Percentiles rank a stretch among this genome's conserved stretches.
These are phyloP conservation scores for Huntiella bhutanensis DNA, from an alignment of 2,329 filamentous ascomycete species.

Conservation along the genomic window DNA sequence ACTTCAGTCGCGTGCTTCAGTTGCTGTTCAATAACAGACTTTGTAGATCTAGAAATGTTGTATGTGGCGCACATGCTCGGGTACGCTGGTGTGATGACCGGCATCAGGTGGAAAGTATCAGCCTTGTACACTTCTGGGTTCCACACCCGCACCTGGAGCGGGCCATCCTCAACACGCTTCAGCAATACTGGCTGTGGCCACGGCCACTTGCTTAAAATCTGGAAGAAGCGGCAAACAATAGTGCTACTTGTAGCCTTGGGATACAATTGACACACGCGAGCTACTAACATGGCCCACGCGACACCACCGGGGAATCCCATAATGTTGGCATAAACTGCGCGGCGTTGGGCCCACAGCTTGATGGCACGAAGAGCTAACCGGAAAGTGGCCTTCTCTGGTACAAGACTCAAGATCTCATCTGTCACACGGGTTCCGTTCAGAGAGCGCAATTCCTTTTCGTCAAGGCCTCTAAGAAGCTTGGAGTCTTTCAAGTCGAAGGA, in stretches of 20 bases:
- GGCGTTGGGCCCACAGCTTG: constrained; percentile 87
- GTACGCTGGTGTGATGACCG: constrained; percentile 92
- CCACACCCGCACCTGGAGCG: constrained; percentile 73
- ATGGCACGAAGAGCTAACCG: constrained; percentile 75
- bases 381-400: constrained; percentile 81
- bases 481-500: constrained; percentile 66
- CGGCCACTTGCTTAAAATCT: constrained; percentile 74
- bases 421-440: constrained; percentile 90
- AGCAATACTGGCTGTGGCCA: constrained; percentile 90
- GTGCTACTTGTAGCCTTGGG: constrained; percentile 78
- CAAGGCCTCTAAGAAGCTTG: constrained; percentile 64
- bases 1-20: constrained; percentile 60
- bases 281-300: constrained; percentile 95
- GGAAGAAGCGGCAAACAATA: constrained; percentile 85
- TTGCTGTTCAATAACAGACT: constrained; percentile 66
- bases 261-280: constrained; percentile 87
- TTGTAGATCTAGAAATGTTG: constrained; percentile 76
- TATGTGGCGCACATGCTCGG: constrained; percentile 96
- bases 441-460: constrained; percentile 71
- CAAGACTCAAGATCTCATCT: constrained; percentile 72
- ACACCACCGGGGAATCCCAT: constrained; percentile 94
- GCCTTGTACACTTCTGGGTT: constrained; percentile 76
- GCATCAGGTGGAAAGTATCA: constrained; percentile 83
- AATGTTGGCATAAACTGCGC: constrained; percentile 88
- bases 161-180: constrained; percentile 69